Conservation (phyloP, 2,329 filamentous ascomycete genomes). For the Ascochyta viciae-villosae region DNA sequence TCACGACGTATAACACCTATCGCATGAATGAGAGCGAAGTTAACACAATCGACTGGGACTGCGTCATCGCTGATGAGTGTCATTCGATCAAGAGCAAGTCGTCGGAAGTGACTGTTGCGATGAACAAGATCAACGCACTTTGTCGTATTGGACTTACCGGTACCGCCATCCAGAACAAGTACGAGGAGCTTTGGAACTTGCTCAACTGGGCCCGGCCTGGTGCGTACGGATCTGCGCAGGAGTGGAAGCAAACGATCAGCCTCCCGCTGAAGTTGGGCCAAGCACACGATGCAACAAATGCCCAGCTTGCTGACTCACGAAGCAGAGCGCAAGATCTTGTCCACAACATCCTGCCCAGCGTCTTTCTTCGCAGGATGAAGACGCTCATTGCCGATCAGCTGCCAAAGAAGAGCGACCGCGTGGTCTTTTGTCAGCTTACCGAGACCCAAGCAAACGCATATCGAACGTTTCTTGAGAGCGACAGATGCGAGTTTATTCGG, state of each 20-base stretch:
- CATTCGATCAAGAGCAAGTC: constrained; percentile 83
- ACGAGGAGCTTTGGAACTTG: constrained; percentile 95
- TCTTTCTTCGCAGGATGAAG: constrained; percentile 94
- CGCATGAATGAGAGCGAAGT: constrained; percentile 75
- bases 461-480: constrained; percentile 77
- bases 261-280: constrained; percentile 85
- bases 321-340: constrained; percentile 85
- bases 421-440: constrained; percentile 93
- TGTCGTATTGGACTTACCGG: constrained; percentile 93
- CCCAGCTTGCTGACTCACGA: constrained; percentile 81
- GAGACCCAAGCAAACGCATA: constrained; percentile 83
- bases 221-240: constrained; percentile 67
- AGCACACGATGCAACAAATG: constrained; percentile 86
- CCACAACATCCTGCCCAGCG: constrained; percentile 83
- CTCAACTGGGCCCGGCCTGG: constrained; percentile 97
- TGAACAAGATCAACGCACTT: constrained; percentile 89
- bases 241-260: constrained; percentile 81
- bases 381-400: constrained; percentile 88
- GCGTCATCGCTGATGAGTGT: constrained; percentile 92
- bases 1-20: constrained; percentile 94
- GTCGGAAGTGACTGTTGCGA: constrained; percentile 80
- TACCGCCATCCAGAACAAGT: constrained; percentile 97
- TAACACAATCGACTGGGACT: constrained; percentile 91
- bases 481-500: constrained; percentile 73
- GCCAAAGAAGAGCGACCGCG: constrained; percentile 91